phyloP scores from a whole-genome alignment of 169 alveolate species.

The Pseudocohnilembus persalinus region DNA sequence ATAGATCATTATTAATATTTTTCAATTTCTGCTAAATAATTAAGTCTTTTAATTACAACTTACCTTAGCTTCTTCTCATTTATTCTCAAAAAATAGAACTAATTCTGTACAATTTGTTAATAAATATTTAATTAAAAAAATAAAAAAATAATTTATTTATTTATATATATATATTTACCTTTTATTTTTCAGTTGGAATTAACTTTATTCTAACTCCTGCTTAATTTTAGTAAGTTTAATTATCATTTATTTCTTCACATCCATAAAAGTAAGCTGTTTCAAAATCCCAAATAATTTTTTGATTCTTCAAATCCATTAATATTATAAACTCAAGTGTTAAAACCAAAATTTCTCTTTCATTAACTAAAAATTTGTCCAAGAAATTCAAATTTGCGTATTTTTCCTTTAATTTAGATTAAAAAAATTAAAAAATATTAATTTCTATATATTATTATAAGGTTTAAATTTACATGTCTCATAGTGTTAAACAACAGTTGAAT shows the following conservation, averaged over 20 bases:
- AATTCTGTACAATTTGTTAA: neutral
- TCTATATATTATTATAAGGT: too few species aligned
- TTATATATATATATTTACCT: too few species aligned
- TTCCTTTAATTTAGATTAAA: neutral
- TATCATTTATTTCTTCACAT: neutral
- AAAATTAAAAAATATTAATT: too few species aligned
- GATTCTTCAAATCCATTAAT: neutral
- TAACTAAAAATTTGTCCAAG: neutral
- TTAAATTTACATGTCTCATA: neutral
- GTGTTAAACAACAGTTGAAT: neutral
- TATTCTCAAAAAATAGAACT: too few species aligned
- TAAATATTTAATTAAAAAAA: too few species aligned
- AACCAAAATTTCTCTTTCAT: neutral
- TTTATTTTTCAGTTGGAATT: neutral
- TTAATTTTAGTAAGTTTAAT: too few species aligned
- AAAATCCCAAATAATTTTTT: neutral
- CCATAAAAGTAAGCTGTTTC: neutral
- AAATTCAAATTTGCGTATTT: neutral
- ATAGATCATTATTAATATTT: neutral
- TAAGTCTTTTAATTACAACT: neutral
- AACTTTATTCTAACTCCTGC: neutral
- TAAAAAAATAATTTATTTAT: too few species aligned
- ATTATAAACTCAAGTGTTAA: too few species aligned
- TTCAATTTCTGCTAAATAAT: neutral
- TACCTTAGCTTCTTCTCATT: neutral